Percentiles rank a stretch among this genome's conserved stretches.
Evolutionary conservation across 164 flowering plant species (phyloP).

Genomic region (Piper betle): DNA sequence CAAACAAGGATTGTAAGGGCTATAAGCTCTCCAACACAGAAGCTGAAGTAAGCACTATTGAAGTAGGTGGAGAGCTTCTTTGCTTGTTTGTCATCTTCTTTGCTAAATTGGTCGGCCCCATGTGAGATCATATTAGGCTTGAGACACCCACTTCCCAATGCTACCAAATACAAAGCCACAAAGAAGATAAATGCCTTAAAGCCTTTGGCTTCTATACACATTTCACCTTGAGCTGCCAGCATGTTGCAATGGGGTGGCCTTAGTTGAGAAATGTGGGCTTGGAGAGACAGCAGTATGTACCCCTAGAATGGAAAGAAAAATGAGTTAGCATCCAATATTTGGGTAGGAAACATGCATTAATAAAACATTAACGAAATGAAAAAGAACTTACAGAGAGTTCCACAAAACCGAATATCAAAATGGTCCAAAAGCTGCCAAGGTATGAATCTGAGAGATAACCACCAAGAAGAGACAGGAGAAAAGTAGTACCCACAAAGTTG

Average conservation of each 20-base stretch:
- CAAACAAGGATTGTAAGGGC: conserved; percentile 82
- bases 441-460: conserved; percentile 87
- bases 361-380: neutral
- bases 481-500: conserved; percentile 81
- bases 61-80: conserved; percentile 73
- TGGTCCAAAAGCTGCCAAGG: conserved; percentile 88
- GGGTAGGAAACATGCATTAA: too few relatives aligned
- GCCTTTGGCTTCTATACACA: conserved; percentile 39
- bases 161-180: conserved; percentile 54
- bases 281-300: conserved; percentile 53
- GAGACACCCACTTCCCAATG: conserved; percentile 86
- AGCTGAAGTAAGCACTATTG: conserved; percentile 84
- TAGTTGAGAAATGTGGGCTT: conserved; percentile 80
- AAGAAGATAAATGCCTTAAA: conserved; percentile 39
- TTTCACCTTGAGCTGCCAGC: conserved; percentile 11
- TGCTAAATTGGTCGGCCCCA: conserved; percentile 82
- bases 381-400: conserved; percentile 60
- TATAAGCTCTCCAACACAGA: conserved; percentile 72
- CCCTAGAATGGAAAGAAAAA: conserved; percentile 12
- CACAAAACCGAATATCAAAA: conserved; percentile 75
- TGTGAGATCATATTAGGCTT: conserved; percentile 93
- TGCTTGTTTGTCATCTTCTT: conserved; percentile 32
- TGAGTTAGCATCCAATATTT: neutral
- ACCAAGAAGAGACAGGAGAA: conserved; percentile 71
- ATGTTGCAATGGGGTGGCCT: conserved; percentile 74